A percentile compares a stretch with the other conserved stretches of the same genome.
Evolutionary conservation across 352 stramenopile genomes (phyloP).

Genomic region (Elongisporangium undulatum): DNA sequence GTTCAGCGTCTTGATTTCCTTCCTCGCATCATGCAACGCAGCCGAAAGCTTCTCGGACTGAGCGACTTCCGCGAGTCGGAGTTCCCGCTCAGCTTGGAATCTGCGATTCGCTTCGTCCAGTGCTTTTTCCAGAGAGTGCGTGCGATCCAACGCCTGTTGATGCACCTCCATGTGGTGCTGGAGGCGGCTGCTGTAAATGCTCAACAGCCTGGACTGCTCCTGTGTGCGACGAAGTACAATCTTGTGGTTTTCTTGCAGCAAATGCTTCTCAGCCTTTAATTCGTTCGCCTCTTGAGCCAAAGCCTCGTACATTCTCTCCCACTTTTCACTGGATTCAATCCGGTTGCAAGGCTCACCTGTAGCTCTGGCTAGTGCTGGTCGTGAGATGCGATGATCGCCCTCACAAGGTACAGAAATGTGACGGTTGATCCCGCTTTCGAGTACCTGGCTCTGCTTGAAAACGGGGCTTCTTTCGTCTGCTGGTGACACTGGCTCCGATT

Average conservation of each 20-base stretch:
- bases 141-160: conserved; percentile 47
- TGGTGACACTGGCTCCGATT: background rate
- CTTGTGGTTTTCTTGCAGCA: conserved; percentile 47
- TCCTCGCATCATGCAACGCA: conserved; percentile 40
- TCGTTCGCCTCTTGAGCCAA: conserved; percentile 17
- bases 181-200: conserved; percentile 52
- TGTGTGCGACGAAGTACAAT: conserved; percentile 49
- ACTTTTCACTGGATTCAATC: conserved; percentile 10
- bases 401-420: no score
- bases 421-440: background rate
- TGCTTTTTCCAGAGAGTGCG: conserved; percentile 36
- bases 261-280: conserved; percentile 19
- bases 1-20: conserved; percentile 42
- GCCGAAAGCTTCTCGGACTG: conserved; percentile 55
- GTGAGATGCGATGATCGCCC: background rate
- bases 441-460: background rate
- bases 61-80: conserved; percentile 42
- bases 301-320: conserved; percentile 21
- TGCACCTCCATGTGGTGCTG: conserved; percentile 47
- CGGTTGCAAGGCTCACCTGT: background rate
- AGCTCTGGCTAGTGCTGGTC: background rate
- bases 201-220: conserved; percentile 66
- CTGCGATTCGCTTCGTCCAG: conserved; percentile 31
- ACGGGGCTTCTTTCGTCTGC: background rate
- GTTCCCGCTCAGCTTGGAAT: conserved; percentile 43